These are phyloP conservation scores for Arabis alpina DNA, from an alignment of 345 rosid genomes.

Conservation along the genomic window DNA sequence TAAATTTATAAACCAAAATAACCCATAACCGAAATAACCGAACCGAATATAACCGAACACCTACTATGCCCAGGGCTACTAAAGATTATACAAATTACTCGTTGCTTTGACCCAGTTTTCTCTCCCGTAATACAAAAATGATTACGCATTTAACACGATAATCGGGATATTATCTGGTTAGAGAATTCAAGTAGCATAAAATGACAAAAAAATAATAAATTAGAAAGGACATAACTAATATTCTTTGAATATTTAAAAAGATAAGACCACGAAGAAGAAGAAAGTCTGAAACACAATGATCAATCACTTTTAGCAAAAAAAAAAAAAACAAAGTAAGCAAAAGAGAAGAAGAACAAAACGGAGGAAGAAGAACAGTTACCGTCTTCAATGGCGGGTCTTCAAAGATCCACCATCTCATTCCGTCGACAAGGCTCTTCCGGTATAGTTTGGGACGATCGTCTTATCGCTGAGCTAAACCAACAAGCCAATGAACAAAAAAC, in stretches of 20 bases:
- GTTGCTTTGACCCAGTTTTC: slow-evolving; percentile 35
- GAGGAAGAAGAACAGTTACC: slow-evolving; percentile 31
- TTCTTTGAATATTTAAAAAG: not conserved
- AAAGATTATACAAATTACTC: slow-evolving; percentile 8
- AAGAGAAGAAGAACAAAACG: not conserved
- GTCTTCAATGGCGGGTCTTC: slow-evolving; percentile 75
- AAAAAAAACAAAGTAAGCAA: not conserved
- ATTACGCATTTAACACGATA: slow-evolving; percentile 10
- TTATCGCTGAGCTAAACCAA: slow-evolving; percentile 61
- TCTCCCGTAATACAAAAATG: slow-evolving; percentile 9
- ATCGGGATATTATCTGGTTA: slow-evolving; percentile 4
- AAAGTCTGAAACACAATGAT: slow-evolving; percentile 30
- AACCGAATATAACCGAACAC: no score
- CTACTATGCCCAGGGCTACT: no score
- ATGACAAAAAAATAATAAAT: not conserved
- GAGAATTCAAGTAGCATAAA: slow-evolving; percentile 2
- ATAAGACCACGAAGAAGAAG: slow-evolving; percentile 20
- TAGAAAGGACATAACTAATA: slow-evolving; percentile 5
- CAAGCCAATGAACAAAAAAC: slow-evolving; percentile 37
- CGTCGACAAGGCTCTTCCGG: slow-evolving; percentile 95
- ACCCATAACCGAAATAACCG: no score
- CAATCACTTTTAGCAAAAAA: slow-evolving; percentile 27
- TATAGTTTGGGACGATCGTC: slow-evolving; percentile 80
- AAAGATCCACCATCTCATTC: slow-evolving; percentile 84
- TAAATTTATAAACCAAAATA: no score